Conservation (phyloP, 306 rosid species). For the Oxytropis ochrocephala region DNA sequence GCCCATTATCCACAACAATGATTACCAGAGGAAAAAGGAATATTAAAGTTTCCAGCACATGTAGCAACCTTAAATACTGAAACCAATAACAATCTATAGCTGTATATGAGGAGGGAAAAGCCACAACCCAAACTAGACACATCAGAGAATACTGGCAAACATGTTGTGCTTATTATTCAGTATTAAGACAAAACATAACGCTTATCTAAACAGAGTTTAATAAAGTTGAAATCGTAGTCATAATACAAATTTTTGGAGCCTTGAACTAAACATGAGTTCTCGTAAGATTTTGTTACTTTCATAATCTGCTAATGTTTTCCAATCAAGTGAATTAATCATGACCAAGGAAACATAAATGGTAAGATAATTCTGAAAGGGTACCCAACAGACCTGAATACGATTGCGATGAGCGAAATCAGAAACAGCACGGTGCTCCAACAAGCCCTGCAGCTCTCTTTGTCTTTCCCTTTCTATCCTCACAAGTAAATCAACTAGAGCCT, state of each 20-base stretch:
- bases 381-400: constrained; percentile 90
- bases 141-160: constrained; percentile 4
- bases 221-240: neutral
- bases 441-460: constrained; percentile 85
- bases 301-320: neutral
- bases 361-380: constrained; percentile 9
- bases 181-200: neutral
- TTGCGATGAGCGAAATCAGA: constrained; percentile 98
- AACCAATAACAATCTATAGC: neutral
- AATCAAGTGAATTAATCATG: neutral
- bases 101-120: neutral
- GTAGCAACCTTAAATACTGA: neutral
- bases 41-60: neutral
- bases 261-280: constrained; percentile 12
- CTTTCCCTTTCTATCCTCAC: constrained; percentile 92
- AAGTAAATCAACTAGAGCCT: constrained; percentile 88
- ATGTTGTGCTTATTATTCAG: neutral
- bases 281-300: neutral
- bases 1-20: constrained; percentile 2
- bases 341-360: constrained; percentile 15
- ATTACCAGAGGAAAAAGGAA: neutral
- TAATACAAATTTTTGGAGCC: neutral
- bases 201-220: neutral
- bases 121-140: constrained; percentile 3
- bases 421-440: constrained; percentile 97